A percentile compares a stretch with the other conserved stretches of the same genome.
These are phyloP conservation scores for Phylloporus arenicola DNA, from an alignment of 768 basidiomycete genomes.

Conservation along the genomic window DNA sequence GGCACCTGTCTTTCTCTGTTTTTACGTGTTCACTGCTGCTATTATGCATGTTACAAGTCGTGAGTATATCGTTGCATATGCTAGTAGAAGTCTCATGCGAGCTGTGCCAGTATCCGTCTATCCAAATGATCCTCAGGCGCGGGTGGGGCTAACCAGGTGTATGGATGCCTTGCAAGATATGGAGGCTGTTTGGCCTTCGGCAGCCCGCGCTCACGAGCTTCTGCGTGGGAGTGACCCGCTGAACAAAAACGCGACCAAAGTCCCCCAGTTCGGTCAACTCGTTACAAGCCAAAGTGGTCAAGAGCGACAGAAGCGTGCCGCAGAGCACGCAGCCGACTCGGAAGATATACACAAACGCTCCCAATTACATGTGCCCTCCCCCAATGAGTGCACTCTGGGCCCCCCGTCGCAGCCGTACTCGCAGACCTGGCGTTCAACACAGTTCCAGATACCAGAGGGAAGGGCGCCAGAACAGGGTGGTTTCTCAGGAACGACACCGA, in stretches of 20 bases:
- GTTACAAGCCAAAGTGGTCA: conserved; percentile 12
- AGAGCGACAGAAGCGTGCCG: conserved; percentile 55
- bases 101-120: conserved; percentile 49
- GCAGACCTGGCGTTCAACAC: conserved; percentile 28
- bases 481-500: conserved; percentile 2
- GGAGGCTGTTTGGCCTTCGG: conserved; percentile 71
- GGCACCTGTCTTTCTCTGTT: conserved; percentile 66
- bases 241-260: conserved; percentile 7
- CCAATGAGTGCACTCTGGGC: conserved; percentile 1
- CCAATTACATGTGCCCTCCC: conserved; percentile 9
- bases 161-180: conserved; percentile 63
- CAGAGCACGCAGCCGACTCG: conserved; percentile 46
- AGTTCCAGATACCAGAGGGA: conserved; percentile 11
- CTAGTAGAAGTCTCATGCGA: conserved; percentile 1
- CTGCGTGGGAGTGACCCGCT: conserved; percentile 54
- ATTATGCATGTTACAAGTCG: conserved; percentile 74
- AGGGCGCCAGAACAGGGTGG: conserved; percentile 7
- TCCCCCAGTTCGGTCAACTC: conserved; percentile 4
- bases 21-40: conserved; percentile 74
- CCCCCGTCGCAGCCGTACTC: conserved; percentile 19
- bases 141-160: conserved; percentile 56
- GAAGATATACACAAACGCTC: conserved; percentile 25
- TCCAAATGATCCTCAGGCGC: conserved; percentile 66
- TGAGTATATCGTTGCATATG: conserved; percentile 34
- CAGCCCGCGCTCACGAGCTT: conserved; percentile 67